Evolutionary conservation across 208 protist genomes (phyloP).

Genomic region (Leishmania guyanensis): DNA sequence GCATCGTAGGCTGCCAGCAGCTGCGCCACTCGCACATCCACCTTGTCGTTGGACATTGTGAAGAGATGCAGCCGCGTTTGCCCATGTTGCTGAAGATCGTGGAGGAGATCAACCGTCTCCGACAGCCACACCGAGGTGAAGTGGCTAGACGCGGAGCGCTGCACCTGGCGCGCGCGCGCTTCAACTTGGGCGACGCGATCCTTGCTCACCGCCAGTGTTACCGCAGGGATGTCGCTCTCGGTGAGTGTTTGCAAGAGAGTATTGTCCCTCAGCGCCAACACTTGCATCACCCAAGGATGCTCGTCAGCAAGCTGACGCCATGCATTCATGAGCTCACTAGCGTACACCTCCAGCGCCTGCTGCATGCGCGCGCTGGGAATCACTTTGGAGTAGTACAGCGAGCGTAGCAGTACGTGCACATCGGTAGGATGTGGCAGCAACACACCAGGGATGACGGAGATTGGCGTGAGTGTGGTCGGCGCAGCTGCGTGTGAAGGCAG

Average conservation of each 20-base stretch:
- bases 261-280: neutral
- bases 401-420: constrained; percentile 21
- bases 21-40: constrained; percentile 27
- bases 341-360: constrained; percentile 18
- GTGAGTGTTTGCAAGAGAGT: neutral
- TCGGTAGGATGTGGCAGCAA: constrained; percentile 27
- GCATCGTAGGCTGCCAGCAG: constrained; percentile 25
- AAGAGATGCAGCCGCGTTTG: constrained; percentile 24
- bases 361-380: constrained; percentile 27
- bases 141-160: neutral
- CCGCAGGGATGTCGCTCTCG: neutral
- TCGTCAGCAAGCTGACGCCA: constrained; percentile 6
- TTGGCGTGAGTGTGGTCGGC: neutral
- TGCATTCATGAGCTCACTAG: constrained; percentile 6
- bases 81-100: neutral
- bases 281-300: constrained; percentile 4
- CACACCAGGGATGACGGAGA: constrained; percentile 24
- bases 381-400: constrained; percentile 31
- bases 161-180: constrained; percentile 1
- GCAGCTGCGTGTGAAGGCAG: neutral
- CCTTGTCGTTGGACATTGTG: constrained; percentile 26
- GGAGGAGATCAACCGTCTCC: constrained; percentile 24
- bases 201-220: neutral
- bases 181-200: constrained; percentile 10
- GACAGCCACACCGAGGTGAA: constrained; percentile 19